Conservation (phyloP, 164 flowering plant species). For the Sextonia rubra region DNA sequence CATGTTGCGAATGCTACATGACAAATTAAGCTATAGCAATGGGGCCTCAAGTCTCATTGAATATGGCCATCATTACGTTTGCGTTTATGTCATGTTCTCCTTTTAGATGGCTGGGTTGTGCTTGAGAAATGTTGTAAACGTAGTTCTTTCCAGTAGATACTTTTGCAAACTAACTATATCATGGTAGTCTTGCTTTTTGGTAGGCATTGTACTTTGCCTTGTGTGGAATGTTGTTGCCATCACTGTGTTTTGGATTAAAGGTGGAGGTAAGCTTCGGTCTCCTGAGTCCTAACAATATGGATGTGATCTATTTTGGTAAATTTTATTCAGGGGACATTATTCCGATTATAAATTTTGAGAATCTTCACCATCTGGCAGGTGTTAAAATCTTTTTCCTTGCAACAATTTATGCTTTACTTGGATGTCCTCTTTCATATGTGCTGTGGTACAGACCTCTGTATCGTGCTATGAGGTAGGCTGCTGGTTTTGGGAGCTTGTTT, state of each 20-base stretch:
- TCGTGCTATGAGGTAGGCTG: conserved; percentile 82
- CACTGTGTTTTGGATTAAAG: conserved; percentile 78
- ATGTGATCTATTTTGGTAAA: not conserved
- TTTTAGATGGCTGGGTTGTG: not conserved
- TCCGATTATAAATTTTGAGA: not conserved
- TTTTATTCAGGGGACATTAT: not conserved
- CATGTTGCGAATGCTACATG: too few relatives aligned
- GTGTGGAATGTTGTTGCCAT: conserved; percentile 79
- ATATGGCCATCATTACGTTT: not conserved
- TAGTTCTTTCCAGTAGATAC: not conserved
- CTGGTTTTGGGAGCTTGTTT: not conserved
- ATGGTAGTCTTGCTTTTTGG: conserved; percentile 14
- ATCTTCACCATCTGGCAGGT: conserved; percentile 42
- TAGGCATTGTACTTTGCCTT: conserved; percentile 91
- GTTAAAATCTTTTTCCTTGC: conserved; percentile 94
- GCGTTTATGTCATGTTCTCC: not conserved
- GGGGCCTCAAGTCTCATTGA: not conserved
- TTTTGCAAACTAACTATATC: not conserved
- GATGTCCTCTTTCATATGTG: conserved; percentile 86
- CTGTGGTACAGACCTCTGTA: conserved; percentile 98
- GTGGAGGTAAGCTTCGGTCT: conserved; percentile 60
- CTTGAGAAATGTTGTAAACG: not conserved
- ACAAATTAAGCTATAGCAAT: not conserved
- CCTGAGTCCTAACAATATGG: not conserved
- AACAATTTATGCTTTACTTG: conserved; percentile 70